These are phyloP conservation scores for Stropharia rugosoannulata DNA, from an alignment of 768 basidiomycete genomes.

Conservation along the genomic window DNA sequence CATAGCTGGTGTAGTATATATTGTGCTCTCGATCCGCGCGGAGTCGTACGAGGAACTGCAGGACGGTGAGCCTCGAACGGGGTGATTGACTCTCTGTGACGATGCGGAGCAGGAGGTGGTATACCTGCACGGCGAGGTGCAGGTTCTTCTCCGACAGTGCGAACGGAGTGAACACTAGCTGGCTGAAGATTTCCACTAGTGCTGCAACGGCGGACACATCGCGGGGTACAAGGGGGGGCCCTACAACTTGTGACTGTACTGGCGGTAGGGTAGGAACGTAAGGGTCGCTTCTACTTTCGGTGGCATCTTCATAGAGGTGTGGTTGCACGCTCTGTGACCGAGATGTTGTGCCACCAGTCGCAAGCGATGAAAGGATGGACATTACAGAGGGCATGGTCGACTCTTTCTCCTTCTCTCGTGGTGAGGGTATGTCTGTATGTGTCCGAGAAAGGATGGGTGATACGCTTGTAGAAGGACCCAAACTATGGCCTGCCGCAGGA, in stretches of 20 bases:
- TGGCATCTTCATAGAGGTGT: conserved; percentile 34
- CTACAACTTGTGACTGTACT: conserved; percentile 1
- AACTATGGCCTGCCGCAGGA: conserved; percentile 17
- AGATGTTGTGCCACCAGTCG: conserved; percentile 45
- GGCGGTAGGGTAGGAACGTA: conserved; percentile 20
- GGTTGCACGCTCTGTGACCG: conserved; percentile 58
- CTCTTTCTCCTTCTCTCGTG: conserved; percentile 41
- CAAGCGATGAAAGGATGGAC: conserved; percentile 62
- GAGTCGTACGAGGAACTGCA: conserved; percentile 88
- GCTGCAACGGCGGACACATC: conserved; percentile 62
- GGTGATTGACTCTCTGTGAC: conserved; percentile 45
- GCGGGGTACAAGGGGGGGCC: conserved; percentile 29
- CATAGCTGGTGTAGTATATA: conserved; percentile 62
- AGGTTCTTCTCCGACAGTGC: conserved; percentile 47
- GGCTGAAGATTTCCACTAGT: conserved; percentile 65
- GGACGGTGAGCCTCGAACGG: conserved; percentile 63
- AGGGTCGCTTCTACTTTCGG: conserved; percentile 25
- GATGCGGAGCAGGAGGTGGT: conserved; percentile 48
- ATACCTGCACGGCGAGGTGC: conserved; percentile 54
- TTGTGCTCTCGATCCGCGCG: conserved; percentile 90
- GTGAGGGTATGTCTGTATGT: conserved; percentile 49
- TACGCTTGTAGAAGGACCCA: conserved; percentile 32
- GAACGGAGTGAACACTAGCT: conserved; percentile 69
- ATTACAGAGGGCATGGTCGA: conserved; percentile 55
- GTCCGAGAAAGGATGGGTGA: conserved; percentile 59